Percentiles rank a stretch among this genome's conserved stretches.
Conservation (phyloP, 257 asterid species). For the Plantago major region DNA sequence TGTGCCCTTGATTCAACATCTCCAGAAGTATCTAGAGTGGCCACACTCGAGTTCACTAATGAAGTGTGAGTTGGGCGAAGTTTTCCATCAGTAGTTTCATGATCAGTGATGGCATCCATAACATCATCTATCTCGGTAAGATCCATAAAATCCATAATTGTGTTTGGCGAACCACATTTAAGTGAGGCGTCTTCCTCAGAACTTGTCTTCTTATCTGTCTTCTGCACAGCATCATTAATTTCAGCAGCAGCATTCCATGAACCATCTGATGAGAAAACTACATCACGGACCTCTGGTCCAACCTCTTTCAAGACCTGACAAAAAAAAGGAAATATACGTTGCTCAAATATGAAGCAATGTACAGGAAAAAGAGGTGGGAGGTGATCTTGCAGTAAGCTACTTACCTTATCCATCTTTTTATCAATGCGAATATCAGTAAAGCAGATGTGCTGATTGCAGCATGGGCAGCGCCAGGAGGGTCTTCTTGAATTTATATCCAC, state of each 20-base stretch:
- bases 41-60: conserved; percentile 11
- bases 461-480: conserved; percentile 96
- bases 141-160: conserved; percentile 41
- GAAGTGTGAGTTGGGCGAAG: conserved; percentile 19
- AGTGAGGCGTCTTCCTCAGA: conserved; percentile 26
- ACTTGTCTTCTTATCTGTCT: conserved; percentile 31
- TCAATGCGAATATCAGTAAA: conserved; percentile 80
- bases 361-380: background rate
- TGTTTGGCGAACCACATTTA: conserved; percentile 23
- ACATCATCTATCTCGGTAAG: conserved; percentile 53
- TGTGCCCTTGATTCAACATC: conserved; percentile 23
- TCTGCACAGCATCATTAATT: conserved; percentile 38
- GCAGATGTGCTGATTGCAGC: conserved; percentile 70
- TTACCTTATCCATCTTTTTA: conserved; percentile 70
- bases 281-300: conserved; percentile 44
- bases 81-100: conserved; percentile 43
- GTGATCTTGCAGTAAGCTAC: conserved; percentile 27
- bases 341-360: background rate
- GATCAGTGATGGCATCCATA: conserved; percentile 20
- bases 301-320: conserved; percentile 71
- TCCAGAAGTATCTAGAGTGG: conserved; percentile 25
- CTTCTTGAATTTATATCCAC: conserved; percentile 67
- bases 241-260: conserved; percentile 64
- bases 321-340: conserved; percentile 12
- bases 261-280: conserved; percentile 68